Evolutionary conservation across 176 grass and related monocot genomes (phyloP), one percentile per base, ranked within the genome.

Genomic region (Rhipidocladum racemiflorum): DNA sequence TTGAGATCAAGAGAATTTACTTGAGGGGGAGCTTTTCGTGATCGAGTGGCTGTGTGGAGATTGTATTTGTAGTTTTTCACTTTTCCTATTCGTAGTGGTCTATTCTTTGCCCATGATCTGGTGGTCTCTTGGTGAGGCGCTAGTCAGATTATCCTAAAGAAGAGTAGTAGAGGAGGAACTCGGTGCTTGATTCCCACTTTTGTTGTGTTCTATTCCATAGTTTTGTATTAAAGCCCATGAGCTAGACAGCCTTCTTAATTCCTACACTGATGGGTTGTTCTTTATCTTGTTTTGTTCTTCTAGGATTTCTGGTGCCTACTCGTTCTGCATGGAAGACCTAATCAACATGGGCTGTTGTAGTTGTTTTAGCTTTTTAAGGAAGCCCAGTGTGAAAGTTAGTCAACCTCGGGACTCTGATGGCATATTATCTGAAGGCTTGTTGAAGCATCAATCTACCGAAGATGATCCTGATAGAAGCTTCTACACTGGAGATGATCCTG

Each of bases 321-420:
- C 16, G 39, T n/a, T 78, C 65, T 66, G n/a, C n/a, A n/a, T n/a
- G 81, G 87, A 56, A 2, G 87, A 90, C 43, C 72, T 92, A 4
- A 70, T 80, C 2, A 81, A 90, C 53, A 89, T 90, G 28, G 91
- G 87, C 56, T 94, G 94, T 62, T 97, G 94, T 21, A 85, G 85
- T 60, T 97, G 94, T 61, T 94, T 97, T 61, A 82, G 87, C 4
- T 92, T 97, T 77, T 77, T 94, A 44, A 86, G 87, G 61, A 94
- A 92, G 38, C 68, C 87, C 12, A 83, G 70, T 29, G 78, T 68
- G 21, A 46, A 71, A 13, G 50, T 65, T 51, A 44, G 53, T 10
- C 83, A 40, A 0, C 61, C 63, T n/a, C 76, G 6, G 11, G 25
- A 78, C 8, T 40, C 77, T 43, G 54, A 83, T 74, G 49, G 15